These are phyloP conservation scores for Debaryomycetaceae sp. DNA, from an alignment of 1,139 yeast species.

Conservation along the genomic window DNA sequence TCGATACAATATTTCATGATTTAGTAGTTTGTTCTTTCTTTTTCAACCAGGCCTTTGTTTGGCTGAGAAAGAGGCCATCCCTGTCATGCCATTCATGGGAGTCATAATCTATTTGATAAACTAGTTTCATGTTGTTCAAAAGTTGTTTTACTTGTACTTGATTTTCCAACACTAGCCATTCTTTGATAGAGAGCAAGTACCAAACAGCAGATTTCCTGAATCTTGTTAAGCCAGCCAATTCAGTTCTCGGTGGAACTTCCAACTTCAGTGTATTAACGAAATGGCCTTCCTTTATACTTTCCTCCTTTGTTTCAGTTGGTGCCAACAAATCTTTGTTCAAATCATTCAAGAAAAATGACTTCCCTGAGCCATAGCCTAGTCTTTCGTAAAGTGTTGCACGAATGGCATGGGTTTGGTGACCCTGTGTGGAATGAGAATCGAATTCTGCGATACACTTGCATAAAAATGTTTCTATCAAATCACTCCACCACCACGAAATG, in stretches of 20 bases:
- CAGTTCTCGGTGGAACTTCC: slow-evolving; percentile 29
- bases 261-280: slow-evolving; percentile 39
- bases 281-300: slow-evolving; percentile 24
- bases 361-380: slow-evolving; percentile 37
- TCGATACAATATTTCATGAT: not conserved
- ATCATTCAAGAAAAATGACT: slow-evolving; percentile 20
- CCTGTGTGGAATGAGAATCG: slow-evolving; percentile 33
- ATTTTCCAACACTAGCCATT: slow-evolving; percentile 50
- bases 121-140: slow-evolving; percentile 21
- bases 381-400: slow-evolving; percentile 42
- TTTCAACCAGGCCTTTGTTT: not conserved
- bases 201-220: slow-evolving; percentile 76
- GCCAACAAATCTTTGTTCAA: slow-evolving; percentile 12
- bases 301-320: slow-evolving; percentile 3
- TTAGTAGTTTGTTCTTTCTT: not conserved
- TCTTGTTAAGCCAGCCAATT: slow-evolving; percentile 53
- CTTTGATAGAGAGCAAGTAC: slow-evolving; percentile 71
- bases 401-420: slow-evolving; percentile 33
- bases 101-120: slow-evolving; percentile 18
- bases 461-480: slow-evolving; percentile 43
- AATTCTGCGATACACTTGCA: slow-evolving; percentile 39
- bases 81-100: slow-evolving; percentile 37
- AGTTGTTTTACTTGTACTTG: slow-evolving; percentile 22
- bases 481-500: slow-evolving; percentile 49
- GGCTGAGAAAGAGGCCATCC: slow-evolving; percentile 22